A percentile compares a stretch with the other conserved stretches of the same genome.
Evolutionary conservation across 108 stramenopile species (phyloP).

Genomic region (Stephanodiscus minutulus): DNA sequence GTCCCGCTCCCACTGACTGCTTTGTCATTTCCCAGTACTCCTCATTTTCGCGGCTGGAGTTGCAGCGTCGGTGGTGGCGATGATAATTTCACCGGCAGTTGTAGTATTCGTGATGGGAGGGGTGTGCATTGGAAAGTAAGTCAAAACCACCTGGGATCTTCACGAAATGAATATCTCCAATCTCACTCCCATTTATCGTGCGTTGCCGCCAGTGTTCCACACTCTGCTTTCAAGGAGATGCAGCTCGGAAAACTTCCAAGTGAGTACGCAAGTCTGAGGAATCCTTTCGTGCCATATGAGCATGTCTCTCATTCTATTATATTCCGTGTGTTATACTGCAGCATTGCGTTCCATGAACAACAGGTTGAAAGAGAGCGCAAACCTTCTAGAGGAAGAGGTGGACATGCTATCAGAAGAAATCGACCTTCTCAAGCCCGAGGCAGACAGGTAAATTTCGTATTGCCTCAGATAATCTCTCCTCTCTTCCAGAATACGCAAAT

Average conservation of each 20-base stretch:
- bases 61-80: constrained; percentile 18
- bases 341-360: constrained; percentile 30
- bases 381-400: constrained; percentile 18
- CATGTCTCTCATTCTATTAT: background rate
- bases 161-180: background rate
- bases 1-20: background rate
- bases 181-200: background rate
- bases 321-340: constrained; percentile 1
- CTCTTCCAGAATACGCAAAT: background rate
- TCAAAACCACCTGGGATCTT: background rate
- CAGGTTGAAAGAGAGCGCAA: constrained; percentile 17
- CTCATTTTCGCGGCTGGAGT: constrained; percentile 2
- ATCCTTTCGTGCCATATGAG: background rate
- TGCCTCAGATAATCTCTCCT: background rate
- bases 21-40: constrained; percentile 2
- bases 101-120: constrained; percentile 16
- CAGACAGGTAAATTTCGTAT: constrained; percentile 17
- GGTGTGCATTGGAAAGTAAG: constrained; percentile 28
- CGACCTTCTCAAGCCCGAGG: constrained; percentile 24
- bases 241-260: constrained; percentile 5
- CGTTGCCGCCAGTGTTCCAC: background rate
- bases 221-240: constrained; percentile 5
- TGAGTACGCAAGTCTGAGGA: background rate
- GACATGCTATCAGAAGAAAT: constrained; percentile 18
- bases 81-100: constrained; percentile 16